Base-by-base conservation (phyloP, 2,329 filamentous ascomycete species). In the Penicillium sp. region DNA sequence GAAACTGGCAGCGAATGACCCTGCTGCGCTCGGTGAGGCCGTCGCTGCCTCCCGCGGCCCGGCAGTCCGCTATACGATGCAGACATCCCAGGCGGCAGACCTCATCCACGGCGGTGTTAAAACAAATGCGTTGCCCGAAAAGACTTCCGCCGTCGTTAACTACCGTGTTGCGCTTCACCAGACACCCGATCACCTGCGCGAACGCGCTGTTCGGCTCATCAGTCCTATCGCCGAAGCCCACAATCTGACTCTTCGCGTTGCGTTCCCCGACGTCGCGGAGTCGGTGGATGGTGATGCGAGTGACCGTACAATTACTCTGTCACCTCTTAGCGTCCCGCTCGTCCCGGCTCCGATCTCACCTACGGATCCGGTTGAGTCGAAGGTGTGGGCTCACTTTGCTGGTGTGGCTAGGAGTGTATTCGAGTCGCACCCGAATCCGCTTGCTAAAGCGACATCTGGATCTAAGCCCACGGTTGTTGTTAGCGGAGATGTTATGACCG, bases 161-260 rank as follows among this genome's bases (percentile, higher is more conserved):
- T 78, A 81, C 66, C 78, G 80, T 6, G 74, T 82, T 34, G 79
- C 78, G n/a, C 71, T 79, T 13, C 78, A 80, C 52, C 74, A 80
- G 55, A 73, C 72, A 2, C 74, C 77, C 3, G 63, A 74, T 13
- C 62, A 70, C 19, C 68, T 80, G 5, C 75, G 72, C 49, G 61
- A 69, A 22, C 77, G 77, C 28, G 68, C 80, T 7, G 54, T 76
- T 4, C 60, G 72, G n/a, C 66, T 78, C 36, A 70, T 77, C 37
- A 53, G 66, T 34, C 73, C 75, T 2, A 69, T 80, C 33, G 73
- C 75, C 0, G 66, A 76, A 50, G 74, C 75, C 31, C 75, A 77
- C 54, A 74, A 77, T 22, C 62, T 81, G 14, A 68, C 66, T 1
- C 64, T 80, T 4, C 34, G 49, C n/a, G 66, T 75, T 37, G 71